A percentile compares a stretch with the other conserved stretches of the same genome.
Conservation (phyloP, 768 basidiomycete genomes). For the Xanthoconium purpureum region DNA sequence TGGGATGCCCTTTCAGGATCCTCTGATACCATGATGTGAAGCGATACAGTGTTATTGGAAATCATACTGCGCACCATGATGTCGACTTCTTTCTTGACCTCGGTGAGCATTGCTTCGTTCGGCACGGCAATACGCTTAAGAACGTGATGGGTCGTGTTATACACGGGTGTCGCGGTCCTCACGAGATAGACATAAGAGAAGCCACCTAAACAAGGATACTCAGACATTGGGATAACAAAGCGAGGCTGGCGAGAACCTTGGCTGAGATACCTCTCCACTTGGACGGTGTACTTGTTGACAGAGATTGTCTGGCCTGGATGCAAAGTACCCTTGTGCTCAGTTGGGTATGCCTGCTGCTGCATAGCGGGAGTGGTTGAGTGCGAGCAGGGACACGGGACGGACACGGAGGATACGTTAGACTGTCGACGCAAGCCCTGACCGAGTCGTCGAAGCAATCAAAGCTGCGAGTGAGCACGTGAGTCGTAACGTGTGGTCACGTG, state of each 20-base stretch:
- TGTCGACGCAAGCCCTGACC: neutral
- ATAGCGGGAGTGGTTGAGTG: constrained; percentile 16
- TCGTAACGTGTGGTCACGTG: constrained; percentile 4
- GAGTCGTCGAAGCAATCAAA: neutral
- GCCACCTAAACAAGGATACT: constrained; percentile 59
- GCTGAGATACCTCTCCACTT: constrained; percentile 91
- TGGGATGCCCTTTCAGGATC: constrained; percentile 87
- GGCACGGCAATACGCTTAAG: constrained; percentile 94
- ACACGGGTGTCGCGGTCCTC: constrained; percentile 78
- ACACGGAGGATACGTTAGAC: constrained; percentile 1
- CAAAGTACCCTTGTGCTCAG: constrained; percentile 61
- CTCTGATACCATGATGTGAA: constrained; percentile 53
- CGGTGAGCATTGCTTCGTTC: constrained; percentile 83
- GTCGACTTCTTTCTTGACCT: constrained; percentile 97
- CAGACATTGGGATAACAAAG: constrained; percentile 7
- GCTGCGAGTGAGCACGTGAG: constrained; percentile 14
- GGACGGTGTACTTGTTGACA: constrained; percentile 86
- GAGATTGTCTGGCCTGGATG: constrained; percentile 81
- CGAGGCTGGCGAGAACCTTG: constrained; percentile 60
- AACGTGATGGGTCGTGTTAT: constrained; percentile 92
- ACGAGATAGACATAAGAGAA: constrained; percentile 99
- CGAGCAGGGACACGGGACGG: constrained; percentile 4
- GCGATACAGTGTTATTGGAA: constrained; percentile 12
- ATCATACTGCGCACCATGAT: constrained; percentile 74
- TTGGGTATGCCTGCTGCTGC: constrained; percentile 44